phyloP scores from a whole-genome alignment of 805 yeast genomes.

The Yamadazyma kitorensis region DNA sequence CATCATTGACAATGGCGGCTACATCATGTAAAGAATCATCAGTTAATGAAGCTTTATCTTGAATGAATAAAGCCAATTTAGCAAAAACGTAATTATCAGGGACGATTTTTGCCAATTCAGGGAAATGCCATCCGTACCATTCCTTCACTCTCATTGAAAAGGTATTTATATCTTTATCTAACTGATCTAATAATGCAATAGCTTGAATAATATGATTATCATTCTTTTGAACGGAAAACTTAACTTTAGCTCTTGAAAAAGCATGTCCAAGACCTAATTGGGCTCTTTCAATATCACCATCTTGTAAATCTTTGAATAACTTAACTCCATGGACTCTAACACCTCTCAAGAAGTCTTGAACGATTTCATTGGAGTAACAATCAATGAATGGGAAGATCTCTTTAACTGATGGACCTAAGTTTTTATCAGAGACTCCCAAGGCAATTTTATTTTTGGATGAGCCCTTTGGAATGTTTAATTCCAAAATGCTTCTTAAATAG shows the following conservation, averaged over 20 bases:
- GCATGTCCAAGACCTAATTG: constrained; percentile 99
- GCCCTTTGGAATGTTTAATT: constrained; percentile 83
- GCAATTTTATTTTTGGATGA: constrained; percentile 64
- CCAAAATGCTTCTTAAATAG: constrained; percentile 83
- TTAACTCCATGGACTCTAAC: constrained; percentile 87
- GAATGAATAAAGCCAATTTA: constrained; percentile 73
- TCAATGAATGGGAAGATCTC: constrained; percentile 86
- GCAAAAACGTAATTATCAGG: constrained; percentile 88
- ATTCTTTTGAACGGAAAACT: constrained; percentile 97
- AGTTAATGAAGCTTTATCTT: constrained; percentile 79
- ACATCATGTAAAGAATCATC: constrained; percentile 95
- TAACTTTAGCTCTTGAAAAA: constrained; percentile 97
- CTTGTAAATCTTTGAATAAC: constrained; percentile 85
- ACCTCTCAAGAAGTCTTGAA: constrained; percentile 94
- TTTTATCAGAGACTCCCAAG: constrained; percentile 90
- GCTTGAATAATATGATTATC: constrained; percentile 99
- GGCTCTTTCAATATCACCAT: constrained; percentile 95
- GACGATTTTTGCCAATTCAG: constrained; percentile 89
- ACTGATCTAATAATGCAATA: constrained; percentile 93
- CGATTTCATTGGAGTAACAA: constrained; percentile 86
- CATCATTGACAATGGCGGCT: constrained; percentile 87
- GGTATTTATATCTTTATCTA: constrained; percentile 97
- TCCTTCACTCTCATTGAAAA: constrained; percentile 96
- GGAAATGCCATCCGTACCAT: constrained; percentile 99
- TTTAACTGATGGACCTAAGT: constrained; percentile 95